A percentile compares a stretch with the other conserved stretches of the same genome.
phyloP scores from a whole-genome alignment of 306 rosid genomes.

The Cyamopsis tetragonoloba region DNA sequence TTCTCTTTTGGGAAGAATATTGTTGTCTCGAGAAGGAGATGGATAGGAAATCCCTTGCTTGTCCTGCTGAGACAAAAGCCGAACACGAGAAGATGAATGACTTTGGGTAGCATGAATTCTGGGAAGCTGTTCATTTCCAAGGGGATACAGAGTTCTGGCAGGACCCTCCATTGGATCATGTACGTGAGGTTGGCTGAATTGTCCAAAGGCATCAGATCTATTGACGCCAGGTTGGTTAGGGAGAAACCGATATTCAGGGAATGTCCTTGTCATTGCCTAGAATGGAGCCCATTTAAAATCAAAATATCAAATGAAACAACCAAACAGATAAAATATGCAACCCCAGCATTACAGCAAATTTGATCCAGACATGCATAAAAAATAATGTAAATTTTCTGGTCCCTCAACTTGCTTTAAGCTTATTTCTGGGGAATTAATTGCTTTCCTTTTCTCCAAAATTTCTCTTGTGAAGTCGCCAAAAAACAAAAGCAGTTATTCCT shows the following conservation, averaged over 20 bases:
- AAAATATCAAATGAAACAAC: conserved; percentile 29
- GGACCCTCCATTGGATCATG: conserved; percentile 67
- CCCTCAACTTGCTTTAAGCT: no score
- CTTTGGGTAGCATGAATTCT: conserved; percentile 59
- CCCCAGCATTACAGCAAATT: not conserved
- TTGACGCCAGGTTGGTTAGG: conserved; percentile 54
- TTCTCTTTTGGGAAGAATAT: conserved; percentile 47
- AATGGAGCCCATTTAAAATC: conserved; percentile 37
- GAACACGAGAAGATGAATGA: conserved; percentile 68
- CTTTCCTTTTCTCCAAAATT: no score
- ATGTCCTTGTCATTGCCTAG: conserved; percentile 67
- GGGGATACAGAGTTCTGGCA: conserved; percentile 57
- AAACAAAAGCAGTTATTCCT: not conserved
- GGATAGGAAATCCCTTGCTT: conserved; percentile 53
- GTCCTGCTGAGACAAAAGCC: conserved; percentile 58
- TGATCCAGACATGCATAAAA: not conserved
- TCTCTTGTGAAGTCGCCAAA: no score
- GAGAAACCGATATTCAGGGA: conserved; percentile 72
- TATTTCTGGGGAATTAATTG: no score
- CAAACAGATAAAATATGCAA: conserved; percentile 13
- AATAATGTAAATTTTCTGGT: not conserved
- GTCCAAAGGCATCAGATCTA: conserved; percentile 68
- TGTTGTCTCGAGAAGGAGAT: conserved; percentile 60
- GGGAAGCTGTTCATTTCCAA: conserved; percentile 67
- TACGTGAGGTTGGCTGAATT: conserved; percentile 57